A percentile compares a stretch with the other conserved stretches of the same genome.
Evolutionary conservation across 768 basidiomycete genomes (phyloP).

Genomic region (Amanita exitialis): DNA sequence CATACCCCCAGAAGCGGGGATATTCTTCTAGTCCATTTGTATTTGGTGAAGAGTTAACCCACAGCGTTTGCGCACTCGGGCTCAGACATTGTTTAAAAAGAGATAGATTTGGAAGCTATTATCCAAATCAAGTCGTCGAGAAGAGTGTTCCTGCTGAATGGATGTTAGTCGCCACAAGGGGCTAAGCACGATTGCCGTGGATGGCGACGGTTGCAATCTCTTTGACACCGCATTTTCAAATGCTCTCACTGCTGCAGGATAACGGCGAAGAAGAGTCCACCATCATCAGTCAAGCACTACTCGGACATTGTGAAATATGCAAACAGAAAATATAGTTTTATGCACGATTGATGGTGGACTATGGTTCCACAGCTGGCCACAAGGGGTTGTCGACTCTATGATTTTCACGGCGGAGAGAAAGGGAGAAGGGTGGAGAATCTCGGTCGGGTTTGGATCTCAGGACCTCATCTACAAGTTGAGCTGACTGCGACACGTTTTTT

Average conservation of each 20-base stretch:
- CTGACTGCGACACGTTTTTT: no score
- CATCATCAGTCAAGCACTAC: no score
- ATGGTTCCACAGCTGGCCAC: constrained; percentile 52
- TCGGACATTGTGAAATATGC: no score
- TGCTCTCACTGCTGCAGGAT: no score
- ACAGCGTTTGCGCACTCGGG: constrained; percentile 25
- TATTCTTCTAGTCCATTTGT: constrained; percentile 76
- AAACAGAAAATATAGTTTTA: no score
- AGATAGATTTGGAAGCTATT: constrained; percentile 58
- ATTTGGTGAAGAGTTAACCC: constrained; percentile 1
- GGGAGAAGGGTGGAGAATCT: constrained; percentile 64
- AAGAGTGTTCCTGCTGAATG: constrained; percentile 62
- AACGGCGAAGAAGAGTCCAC: no score
- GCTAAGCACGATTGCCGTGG: no score
- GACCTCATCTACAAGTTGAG: constrained; percentile 79
- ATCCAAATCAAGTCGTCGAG: constrained; percentile 63
- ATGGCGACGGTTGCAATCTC: no score
- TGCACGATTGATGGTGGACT: no score
- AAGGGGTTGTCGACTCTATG: constrained; percentile 55
- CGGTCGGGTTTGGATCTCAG: constrained; percentile 79
- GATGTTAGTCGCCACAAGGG: constrained; percentile 36
- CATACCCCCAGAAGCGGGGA: constrained; percentile 59
- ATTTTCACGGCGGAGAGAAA: constrained; percentile 50
- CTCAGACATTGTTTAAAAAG: constrained; percentile 50
- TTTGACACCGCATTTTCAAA: no score